Base-by-base conservation (phyloP, 176 grass and related monocot genomes). In the Oryza nivara region DNA sequence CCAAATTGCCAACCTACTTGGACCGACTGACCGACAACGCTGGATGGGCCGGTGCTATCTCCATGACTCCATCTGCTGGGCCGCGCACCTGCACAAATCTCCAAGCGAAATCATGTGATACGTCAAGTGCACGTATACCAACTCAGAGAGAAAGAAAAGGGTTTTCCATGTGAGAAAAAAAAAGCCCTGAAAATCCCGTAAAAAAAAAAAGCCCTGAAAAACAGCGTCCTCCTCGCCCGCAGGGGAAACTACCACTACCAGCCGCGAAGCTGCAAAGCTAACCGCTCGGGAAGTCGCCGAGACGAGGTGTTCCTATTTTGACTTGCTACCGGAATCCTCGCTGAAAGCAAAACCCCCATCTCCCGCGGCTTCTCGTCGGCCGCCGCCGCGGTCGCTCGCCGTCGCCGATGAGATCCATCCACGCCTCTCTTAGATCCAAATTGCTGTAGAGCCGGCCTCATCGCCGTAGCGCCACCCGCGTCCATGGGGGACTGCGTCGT, bases 401-500 rank as follows among this genome's bases (percentile, higher is more conserved):
- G 34, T 68, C 61, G 84, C 75, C 26, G 84, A 87, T 83, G 84
- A 77, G 88, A 80, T 75, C 84, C 56, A 13, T 75, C 89, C 45
- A 20, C 75, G 12, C 63, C 48, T 6, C 63, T 6, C 38, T 28
- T 80, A 90, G 89, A 90, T 87, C 89, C 84, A 48, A 64, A 23
- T 51, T 52, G 16, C 11, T 75, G 14, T 90, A 90, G 52, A 72
- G 66, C 45, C 77, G 52, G 52, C 16, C 52, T 41, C 40, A 41
- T 41, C 40, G 40, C 40, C 40, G 52, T 82, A 43, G 11, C 45
- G 76, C 41, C 19, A 51, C 79, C 81, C 13, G 67, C 67, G 56
- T 79, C 34, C 84, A 97, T 97, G 94, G 94, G 91, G 80, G 83
- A 83, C 80, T 88, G 86, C 78, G 88, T 58, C 76, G 88, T 58